These are phyloP conservation scores for Magnolia changhungtana DNA, from an alignment of 164 flowering plant species.

Conservation along the genomic window DNA sequence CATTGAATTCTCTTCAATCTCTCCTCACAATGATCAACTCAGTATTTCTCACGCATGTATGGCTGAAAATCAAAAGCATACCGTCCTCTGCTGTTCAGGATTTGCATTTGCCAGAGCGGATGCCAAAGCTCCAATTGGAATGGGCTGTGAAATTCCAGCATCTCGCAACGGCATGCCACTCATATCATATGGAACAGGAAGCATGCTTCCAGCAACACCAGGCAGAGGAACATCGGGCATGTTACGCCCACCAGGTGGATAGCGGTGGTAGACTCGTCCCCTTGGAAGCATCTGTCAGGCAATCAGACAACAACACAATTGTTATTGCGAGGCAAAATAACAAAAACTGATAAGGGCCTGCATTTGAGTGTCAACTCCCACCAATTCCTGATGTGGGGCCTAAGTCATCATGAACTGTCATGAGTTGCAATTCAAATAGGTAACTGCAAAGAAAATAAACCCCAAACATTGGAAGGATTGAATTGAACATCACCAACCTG, in stretches of 20 bases:
- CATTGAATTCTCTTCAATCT: too few relatives aligned
- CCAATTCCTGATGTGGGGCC: background rate
- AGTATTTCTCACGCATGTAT: too few relatives aligned
- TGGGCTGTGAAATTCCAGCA: conserved; percentile 40
- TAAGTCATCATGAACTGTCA: background rate
- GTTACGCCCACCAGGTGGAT: conserved; percentile 77
- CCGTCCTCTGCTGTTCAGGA: conserved; percentile 80
- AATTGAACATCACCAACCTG: conserved; percentile 37
- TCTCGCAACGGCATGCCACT: conserved; percentile 56
- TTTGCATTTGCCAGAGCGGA: conserved; percentile 75
- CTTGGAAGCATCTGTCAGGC: conserved; percentile 67
- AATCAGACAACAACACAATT: background rate
- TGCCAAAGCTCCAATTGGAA: conserved; percentile 60
- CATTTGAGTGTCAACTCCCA: background rate
- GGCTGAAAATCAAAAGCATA: conserved; percentile 19
- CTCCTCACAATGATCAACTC: too few relatives aligned
- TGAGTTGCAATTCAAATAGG: background rate
- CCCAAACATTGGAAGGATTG: background rate
- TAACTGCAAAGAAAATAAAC: background rate
- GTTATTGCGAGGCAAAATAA: background rate
- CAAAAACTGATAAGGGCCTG: background rate
- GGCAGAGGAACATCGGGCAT: conserved; percentile 64
- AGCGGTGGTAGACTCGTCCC: conserved; percentile 61
- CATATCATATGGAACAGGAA: conserved; percentile 60
- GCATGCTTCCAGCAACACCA: conserved; percentile 64